Evolutionary conservation across 2,329 filamentous ascomycete species (phyloP), one percentile per base, ranked within the genome.

Genomic region (Bipolaris cookei): DNA sequence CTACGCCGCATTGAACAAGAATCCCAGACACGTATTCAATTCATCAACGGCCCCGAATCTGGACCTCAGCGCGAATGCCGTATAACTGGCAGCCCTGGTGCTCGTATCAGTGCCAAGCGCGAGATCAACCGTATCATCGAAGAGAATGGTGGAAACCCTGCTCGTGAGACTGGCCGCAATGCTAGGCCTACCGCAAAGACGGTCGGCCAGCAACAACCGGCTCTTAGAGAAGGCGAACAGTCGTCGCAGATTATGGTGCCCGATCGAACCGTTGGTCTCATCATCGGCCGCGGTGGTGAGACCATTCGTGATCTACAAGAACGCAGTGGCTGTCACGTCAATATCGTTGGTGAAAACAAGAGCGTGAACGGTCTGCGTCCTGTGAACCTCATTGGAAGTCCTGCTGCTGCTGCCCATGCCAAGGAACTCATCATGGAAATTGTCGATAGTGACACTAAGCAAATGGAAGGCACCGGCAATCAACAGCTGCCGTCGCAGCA

Each of bases 211-310:
- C 70, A 75, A 44, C 69, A 72, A 54, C 72, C 83, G 49, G 82
- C 84, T 41, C 81, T 90, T 57, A 86, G 89, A 59, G 90, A 94
- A 58, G 90, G 89, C 58, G 92, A 96, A 75, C 90, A 94, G 67
- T 91, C 88, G 71, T 88, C 92, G 73, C 91, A 96, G 77, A 96
- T 97, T 69, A 95, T 96, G 90, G 92, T 97, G 16, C 92, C 92
- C 44, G 92, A 97, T 78, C 89, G 92, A 69, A 97, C 92, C 7
- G 92, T 97, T 58, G 92, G 92, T 49, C 82, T 97, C 43, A 97
- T 97, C 67, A 97, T 97, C 72, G 92, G 92, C n/a, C 90, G 92
- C 65, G 91, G 91, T 38, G 92, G 92, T 57, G 92, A 97, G 79
- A 97, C 92, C 1, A 97, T 97, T 69, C 88, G 92, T 71, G 92